phyloP scores from a whole-genome alignment of 108 stramenopile species.

The Aurantiochytrium sp. region DNA sequence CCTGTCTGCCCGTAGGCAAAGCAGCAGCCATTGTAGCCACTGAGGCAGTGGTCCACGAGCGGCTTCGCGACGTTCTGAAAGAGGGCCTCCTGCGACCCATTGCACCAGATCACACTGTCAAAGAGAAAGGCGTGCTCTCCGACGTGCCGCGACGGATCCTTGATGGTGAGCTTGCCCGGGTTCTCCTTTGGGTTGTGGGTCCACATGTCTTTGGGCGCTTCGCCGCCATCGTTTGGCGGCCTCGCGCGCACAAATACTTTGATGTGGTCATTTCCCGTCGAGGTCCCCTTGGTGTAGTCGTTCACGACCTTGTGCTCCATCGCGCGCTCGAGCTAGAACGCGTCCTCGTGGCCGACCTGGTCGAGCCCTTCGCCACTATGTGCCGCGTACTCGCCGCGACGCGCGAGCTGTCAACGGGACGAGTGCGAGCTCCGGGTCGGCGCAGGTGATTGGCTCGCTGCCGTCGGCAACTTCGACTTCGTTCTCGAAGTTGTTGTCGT shows the following conservation, averaged over 20 bases:
- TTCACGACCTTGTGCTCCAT: conserved; percentile 50
- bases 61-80: conserved; percentile 38
- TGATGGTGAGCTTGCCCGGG: conserved; percentile 3
- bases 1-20: conserved; percentile 66
- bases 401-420: too few species aligned
- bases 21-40: conserved; percentile 60
- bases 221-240: conserved; percentile 50
- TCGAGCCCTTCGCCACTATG: not conserved
- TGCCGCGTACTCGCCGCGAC: too few species aligned
- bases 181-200: not conserved
- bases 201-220: conserved; percentile 42
- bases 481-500: too few species aligned
- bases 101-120: conserved; percentile 56
- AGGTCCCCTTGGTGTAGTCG: conserved; percentile 48
- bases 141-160: not conserved
- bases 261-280: conserved; percentile 40
- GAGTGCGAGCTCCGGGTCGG: too few species aligned
- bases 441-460: too few species aligned
- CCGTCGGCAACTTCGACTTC: too few species aligned
- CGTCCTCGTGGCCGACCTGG: not conserved
- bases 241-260: conserved; percentile 55
- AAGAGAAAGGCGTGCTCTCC: conserved; percentile 52
- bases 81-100: conserved; percentile 44
- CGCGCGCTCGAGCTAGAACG: too few species aligned
- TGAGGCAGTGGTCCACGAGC: conserved; percentile 51